Conservation (phyloP, 2,329 filamentous ascomycete species). For the Penicillium sp. region DNA sequence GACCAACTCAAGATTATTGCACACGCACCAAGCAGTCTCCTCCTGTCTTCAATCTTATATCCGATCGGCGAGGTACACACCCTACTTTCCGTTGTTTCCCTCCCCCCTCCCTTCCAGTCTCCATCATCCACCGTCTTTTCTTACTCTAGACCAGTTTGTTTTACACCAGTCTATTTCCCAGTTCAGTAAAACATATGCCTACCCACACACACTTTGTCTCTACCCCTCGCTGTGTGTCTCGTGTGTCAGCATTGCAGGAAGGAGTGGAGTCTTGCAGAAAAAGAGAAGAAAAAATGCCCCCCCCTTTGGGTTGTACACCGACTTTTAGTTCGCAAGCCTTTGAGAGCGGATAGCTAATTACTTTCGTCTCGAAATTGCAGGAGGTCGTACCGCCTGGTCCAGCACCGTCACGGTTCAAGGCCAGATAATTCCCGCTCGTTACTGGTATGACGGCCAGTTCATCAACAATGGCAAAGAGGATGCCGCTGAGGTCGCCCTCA, state of each 20-base stretch:
- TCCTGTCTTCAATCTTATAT: constrained; percentile 68
- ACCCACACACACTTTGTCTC: constrained; percentile 1
- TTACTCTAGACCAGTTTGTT: constrained; percentile 31
- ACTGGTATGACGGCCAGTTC: constrained; percentile 88
- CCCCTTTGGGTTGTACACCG: constrained; percentile 30
- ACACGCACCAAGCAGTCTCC: constrained; percentile 52
- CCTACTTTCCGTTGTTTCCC: constrained; percentile 16
- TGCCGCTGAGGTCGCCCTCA: constrained; percentile 74
- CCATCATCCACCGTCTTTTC: constrained; percentile 28
- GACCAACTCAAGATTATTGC: constrained; percentile 55
- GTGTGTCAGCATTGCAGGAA: constrained; percentile 20
- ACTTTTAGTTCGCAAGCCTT: constrained; percentile 28
- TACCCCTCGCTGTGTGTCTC: constrained; percentile 14
- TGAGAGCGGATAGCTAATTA: constrained; percentile 27
- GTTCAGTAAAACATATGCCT: neutral
- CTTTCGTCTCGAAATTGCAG: constrained; percentile 47
- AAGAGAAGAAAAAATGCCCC: constrained; percentile 6
- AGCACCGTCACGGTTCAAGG: constrained; percentile 72
- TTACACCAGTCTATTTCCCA: constrained; percentile 28
- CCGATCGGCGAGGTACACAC: constrained; percentile 67
- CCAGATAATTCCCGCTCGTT: constrained; percentile 67
- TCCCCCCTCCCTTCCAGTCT: neutral
- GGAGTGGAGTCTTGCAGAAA: constrained; percentile 29
- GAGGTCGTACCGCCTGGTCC: constrained; percentile 88
- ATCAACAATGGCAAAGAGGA: constrained; percentile 87